A percentile compares a stretch with the other conserved stretches of the same genome.
Evolutionary conservation across 495 filamentous ascomycete species (phyloP).

Genomic region (Penicillium samsonianum): DNA sequence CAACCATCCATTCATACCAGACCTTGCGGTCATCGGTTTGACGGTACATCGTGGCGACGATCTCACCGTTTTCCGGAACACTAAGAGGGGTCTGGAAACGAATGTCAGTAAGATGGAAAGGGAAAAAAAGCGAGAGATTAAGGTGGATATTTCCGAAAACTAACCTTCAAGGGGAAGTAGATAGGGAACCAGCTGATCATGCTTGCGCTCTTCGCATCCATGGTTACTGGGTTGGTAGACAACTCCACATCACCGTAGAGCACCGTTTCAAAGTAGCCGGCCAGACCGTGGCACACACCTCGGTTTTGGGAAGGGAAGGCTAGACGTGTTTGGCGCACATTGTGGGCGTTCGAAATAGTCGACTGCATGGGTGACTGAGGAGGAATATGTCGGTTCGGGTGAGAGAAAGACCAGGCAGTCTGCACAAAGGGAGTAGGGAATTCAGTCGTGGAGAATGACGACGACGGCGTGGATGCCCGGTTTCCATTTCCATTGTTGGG

Average conservation of each 20-base stretch:
- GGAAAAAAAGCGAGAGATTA: background rate
- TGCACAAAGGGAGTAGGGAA: slow-evolving; percentile 40
- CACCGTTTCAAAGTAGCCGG: slow-evolving; percentile 93
- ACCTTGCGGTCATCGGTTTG: slow-evolving; percentile 94
- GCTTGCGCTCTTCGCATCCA: slow-evolving; percentile 86
- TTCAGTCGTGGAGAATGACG: slow-evolving; percentile 35
- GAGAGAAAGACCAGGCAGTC: slow-evolving; percentile 52
- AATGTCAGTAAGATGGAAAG: background rate
- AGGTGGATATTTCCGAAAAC: slow-evolving; percentile 6
- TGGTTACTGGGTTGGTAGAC: slow-evolving; percentile 89
- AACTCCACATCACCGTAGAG: slow-evolving; percentile 84
- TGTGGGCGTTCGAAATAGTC: slow-evolving; percentile 75
- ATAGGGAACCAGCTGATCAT: slow-evolving; percentile 99
- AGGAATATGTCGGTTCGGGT: slow-evolving; percentile 46
- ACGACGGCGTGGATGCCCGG: slow-evolving; percentile 34
- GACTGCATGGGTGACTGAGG: slow-evolving; percentile 35
- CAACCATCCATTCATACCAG: slow-evolving; percentile 98
- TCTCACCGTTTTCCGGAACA: slow-evolving; percentile 77
- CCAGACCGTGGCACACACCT: slow-evolving; percentile 87
- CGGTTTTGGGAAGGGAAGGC: slow-evolving; percentile 70
- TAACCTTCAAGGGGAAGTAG: slow-evolving; percentile 93
- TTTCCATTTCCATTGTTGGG: slow-evolving; percentile 21
- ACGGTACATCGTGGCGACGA: slow-evolving; percentile 91
- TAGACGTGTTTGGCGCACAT: slow-evolving; percentile 72
- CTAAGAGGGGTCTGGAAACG: slow-evolving; percentile 74